phyloP scores from a whole-genome alignment of 768 basidiomycete species.

The Hygrophorus pudorinus region DNA sequence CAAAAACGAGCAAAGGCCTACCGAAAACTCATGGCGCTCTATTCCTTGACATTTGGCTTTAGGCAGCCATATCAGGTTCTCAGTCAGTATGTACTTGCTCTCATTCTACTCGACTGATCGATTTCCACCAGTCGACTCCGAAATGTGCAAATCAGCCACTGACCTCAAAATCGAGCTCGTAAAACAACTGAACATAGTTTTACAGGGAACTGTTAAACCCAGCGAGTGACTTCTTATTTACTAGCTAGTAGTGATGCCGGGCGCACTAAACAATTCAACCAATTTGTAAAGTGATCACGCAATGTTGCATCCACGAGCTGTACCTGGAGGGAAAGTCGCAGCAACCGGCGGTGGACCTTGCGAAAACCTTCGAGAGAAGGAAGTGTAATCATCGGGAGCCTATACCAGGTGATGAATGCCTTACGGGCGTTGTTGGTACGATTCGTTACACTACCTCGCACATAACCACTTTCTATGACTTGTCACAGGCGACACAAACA shows the following conservation, averaged over 20 bases:
- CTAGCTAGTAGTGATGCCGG: slow-evolving; percentile 1
- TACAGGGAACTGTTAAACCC: slow-evolving; percentile 84
- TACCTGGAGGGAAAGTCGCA: slow-evolving; percentile 71
- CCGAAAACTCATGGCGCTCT: slow-evolving; percentile 87
- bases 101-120: slow-evolving; percentile 9
- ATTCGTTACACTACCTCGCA: background rate
- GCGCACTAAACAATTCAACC: slow-evolving; percentile 31
- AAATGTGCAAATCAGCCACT: slow-evolving; percentile 64
- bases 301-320: slow-evolving; percentile 91
- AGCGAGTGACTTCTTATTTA: slow-evolving; percentile 46
- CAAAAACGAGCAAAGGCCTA: slow-evolving; percentile 95
- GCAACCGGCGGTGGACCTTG: slow-evolving; percentile 77
- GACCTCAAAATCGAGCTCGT: slow-evolving; percentile 65
- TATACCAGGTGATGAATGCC: slow-evolving; percentile 79
- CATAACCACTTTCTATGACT: background rate
- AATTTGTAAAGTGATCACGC: slow-evolving; percentile 83
- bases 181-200: slow-evolving; percentile 64
- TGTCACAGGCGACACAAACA: slow-evolving; percentile 65
- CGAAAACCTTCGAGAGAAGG: slow-evolving; percentile 86
- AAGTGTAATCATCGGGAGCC: slow-evolving; percentile 91
- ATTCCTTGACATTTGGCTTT: slow-evolving; percentile 81
- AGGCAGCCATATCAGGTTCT: slow-evolving; percentile 91
- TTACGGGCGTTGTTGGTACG: slow-evolving; percentile 73
- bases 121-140: slow-evolving; percentile 60
- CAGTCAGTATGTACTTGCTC: slow-evolving; percentile 31